Evolutionary conservation across 1,139 yeast species (phyloP).

Genomic region (Nematodospora anomalae): DNA sequence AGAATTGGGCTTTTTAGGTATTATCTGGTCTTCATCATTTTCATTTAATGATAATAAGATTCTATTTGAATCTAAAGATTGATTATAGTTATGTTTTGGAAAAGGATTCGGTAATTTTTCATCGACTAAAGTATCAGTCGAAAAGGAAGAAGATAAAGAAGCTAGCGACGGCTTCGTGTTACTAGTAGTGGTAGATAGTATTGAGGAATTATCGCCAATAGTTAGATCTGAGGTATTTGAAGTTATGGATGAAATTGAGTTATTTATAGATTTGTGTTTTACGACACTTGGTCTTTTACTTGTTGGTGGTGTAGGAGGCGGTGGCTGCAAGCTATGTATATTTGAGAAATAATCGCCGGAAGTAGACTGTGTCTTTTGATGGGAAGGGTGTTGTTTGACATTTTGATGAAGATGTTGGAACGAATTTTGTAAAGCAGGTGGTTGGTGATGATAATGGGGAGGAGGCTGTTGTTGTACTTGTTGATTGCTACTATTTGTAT

Average conservation of each 20-base stretch:
- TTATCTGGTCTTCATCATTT: constrained; percentile 12
- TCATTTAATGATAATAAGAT: constrained; percentile 17
- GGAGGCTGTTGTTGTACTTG: constrained; percentile 3
- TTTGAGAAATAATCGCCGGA: constrained; percentile 2
- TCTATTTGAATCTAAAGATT: constrained; percentile 9
- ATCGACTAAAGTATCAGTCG: constrained; percentile 29
- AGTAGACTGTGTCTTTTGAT: not conserved
- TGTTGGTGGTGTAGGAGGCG: constrained; percentile 1
- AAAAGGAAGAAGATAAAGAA: constrained; percentile 11
- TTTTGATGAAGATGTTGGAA: not conserved
- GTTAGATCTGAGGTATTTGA: constrained; percentile 21
- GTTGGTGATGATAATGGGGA: constrained; percentile 3
- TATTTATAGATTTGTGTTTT: constrained; percentile 16
- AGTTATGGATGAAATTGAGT: constrained; percentile 22
- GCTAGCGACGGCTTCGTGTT: too few relatives aligned
- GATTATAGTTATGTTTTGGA: constrained; percentile 10
- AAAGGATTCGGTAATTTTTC: constrained; percentile 12
- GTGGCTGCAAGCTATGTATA: constrained; percentile 1
- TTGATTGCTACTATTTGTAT: constrained; percentile 1
- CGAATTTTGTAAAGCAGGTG: constrained; percentile 1
- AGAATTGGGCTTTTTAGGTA: not conserved
- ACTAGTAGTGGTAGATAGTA: constrained; percentile 1
- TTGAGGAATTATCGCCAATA: constrained; percentile 13
- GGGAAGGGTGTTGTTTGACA: constrained; percentile 2
- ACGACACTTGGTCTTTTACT: not conserved